Evolutionary conservation across 192 early-diverging fungal species (phyloP), one percentile per base, ranked within the genome.

Genomic region (Piromyces sp.): DNA sequence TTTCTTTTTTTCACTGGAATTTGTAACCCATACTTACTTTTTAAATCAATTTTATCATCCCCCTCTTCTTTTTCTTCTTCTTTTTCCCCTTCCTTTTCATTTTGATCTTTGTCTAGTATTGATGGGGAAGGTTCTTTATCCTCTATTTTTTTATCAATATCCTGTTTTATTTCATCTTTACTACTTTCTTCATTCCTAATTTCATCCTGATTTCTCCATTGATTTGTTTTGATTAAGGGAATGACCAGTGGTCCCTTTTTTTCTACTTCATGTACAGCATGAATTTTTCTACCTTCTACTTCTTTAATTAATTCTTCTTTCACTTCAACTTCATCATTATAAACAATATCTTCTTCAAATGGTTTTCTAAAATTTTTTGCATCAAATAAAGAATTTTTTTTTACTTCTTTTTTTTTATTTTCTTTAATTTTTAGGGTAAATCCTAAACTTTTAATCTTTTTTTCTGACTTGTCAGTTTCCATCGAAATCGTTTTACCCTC

Each of bases 161-260:
- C 37, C 37, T 38, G 37, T 28, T 30, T 82, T 30, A 33, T 33
- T 33, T 33, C 31, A 33, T 33, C 31, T 33, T 3, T 33, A 33
- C 9, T 9, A 33, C 9, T 33, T 33, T 33, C 31, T 33, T 33
- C 9, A 33, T 40, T 22, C 79, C 11, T 68, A 12, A 22, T 30
- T 9, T 84, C 79, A 26, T 17, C 15, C 30, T 9, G 12, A 68
- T 29, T 42, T 79, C 84, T 78, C 87, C 87, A 88, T 29, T 80
- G 79, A 81, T 88, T 88, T 37, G 78, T 29, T 51, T 68, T 79
- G 14, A 86, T 84, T 31, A 88, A 83, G 30, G 87, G 86, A 80
- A 88, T 88, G 2, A 87, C 86, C 0, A 86, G 51, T 51, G 82
- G 81, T 37, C 37, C 82, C 80, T 87, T 86, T 38, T 83, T 14